These are phyloP conservation scores for Teratosphaeria destructans DNA, from an alignment of 2,329 filamentous ascomycete genomes.

Conservation along the genomic window DNA sequence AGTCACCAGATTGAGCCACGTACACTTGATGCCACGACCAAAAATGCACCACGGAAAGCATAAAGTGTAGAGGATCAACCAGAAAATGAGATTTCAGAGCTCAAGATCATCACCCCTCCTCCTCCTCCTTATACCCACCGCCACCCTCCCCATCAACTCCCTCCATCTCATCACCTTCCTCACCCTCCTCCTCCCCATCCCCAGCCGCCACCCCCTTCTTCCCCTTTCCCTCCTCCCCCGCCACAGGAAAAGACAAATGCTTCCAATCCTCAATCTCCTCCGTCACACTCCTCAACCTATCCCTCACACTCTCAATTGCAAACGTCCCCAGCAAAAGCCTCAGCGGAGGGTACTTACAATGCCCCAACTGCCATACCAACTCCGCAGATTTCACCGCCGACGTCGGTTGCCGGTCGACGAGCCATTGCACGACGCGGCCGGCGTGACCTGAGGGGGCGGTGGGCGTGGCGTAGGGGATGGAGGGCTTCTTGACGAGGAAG, in stretches of 20 bases:
- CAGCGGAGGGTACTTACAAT: slow-evolving; percentile 88
- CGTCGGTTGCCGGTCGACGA: slow-evolving; percentile 83
- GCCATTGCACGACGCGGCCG: slow-evolving; percentile 84
- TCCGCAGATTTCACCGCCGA: slow-evolving; percentile 89
- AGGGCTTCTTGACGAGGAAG: slow-evolving; percentile 79
- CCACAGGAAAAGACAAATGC: slow-evolving; percentile 25
- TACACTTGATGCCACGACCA: too few species aligned
- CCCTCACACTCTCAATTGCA: slow-evolving; percentile 89
- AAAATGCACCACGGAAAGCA: too few species aligned
- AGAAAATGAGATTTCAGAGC: neutral
- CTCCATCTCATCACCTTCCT: slow-evolving; percentile 11
- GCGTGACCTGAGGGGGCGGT: slow-evolving; percentile 82
- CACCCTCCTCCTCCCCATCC: slow-evolving; percentile 8
- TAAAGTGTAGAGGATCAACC: too few species aligned
- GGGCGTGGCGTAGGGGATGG: slow-evolving; percentile 65
- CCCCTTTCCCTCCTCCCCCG: slow-evolving; percentile 19
- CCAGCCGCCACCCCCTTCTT: slow-evolving; percentile 14
- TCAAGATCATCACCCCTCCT: neutral
- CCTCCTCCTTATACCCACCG: neutral
- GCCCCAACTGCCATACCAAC: slow-evolving; percentile 83
- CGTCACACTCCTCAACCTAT: slow-evolving; percentile 78
- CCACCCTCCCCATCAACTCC: slow-evolving; percentile 13
- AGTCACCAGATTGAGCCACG: too few species aligned
- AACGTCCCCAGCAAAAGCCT: slow-evolving; percentile 82
- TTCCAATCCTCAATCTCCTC: slow-evolving; percentile 55